Evolutionary conservation across 345 rosid species (phyloP), one percentile per base, ranked within the genome.

Genomic region (Gossypium raimondii): DNA sequence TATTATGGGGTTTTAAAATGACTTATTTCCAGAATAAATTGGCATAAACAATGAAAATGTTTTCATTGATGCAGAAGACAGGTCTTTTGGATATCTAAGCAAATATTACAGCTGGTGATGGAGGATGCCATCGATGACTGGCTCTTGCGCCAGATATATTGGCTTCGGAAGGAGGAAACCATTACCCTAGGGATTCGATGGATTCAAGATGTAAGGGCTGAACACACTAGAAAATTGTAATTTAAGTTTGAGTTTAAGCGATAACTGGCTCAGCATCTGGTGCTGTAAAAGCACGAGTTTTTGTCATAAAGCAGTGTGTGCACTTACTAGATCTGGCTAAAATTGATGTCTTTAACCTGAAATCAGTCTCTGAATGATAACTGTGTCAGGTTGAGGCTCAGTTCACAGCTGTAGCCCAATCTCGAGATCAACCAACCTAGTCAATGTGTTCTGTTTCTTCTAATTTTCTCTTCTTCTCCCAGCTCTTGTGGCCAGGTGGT

Each of bases 91-190:
- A 92, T 96, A 65, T 96, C 98, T 78, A 96, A 93, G 85, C 95
- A 96, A 83, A 93, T 96, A 76, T 74, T 93, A 75, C 99, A 96
- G 82, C 78, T 96, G 70, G 85, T 93, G 69, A 96, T 93, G 99
- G 98, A 93, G 82, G 98, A 93, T 87, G 98, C 97, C 72, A 93
- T 93, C 62, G 99, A 93, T 88, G 98, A 96, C 79, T 96, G 87
- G 88, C 97, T 96, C 66, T 76, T 96, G 84, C 85, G 95, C 78
- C 95, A 89, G 76, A 84, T 96, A 67, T 84, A 83, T 66, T 96
- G 92, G 95, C 92, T 96, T 75, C 86, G 93, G 70, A 88, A 76
- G 27, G 98, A 93, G 83, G 99, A 96, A 7, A 85, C 86, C 62
- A 64, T 96, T 74, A 92, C 98, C 67, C 82, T 67, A 55, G 97